Evolutionary conservation across 2,329 filamentous ascomycete species (phyloP).

Genomic region (Dissoconium aciculare): DNA sequence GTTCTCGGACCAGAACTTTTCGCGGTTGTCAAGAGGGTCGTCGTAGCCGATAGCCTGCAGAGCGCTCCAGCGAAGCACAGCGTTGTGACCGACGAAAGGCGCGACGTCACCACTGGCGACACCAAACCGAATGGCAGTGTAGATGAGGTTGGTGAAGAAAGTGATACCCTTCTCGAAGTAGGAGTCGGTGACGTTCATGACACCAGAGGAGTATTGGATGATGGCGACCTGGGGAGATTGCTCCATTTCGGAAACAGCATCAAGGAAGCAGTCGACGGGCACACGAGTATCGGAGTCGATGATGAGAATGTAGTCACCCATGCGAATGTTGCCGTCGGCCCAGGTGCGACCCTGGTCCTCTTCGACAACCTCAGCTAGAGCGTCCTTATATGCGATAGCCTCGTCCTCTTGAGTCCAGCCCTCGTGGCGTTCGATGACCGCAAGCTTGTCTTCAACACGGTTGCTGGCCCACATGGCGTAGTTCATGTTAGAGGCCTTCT

Average conservation of each 20-base stretch:
- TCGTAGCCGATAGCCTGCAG: conserved; percentile 58
- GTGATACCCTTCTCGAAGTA: conserved; percentile 38
- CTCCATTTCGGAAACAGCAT: conserved; percentile 71
- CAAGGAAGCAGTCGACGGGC: conserved; percentile 60
- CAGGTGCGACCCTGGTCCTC: conserved; percentile 52
- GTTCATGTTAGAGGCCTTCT: conserved; percentile 63
- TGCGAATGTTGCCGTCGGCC: conserved; percentile 73
- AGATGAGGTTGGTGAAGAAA: conserved; percentile 48
- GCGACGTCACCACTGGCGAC: conserved; percentile 63
- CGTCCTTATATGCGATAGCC: conserved; percentile 48
- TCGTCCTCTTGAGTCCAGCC: conserved; percentile 57
- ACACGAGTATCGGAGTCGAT: conserved; percentile 71
- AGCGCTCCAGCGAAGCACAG: conserved; percentile 59
- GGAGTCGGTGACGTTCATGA: conserved; percentile 63
- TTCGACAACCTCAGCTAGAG: conserved; percentile 49
- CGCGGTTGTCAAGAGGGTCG: conserved; percentile 51
- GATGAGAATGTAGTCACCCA: conserved; percentile 69
- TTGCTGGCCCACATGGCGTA: conserved; percentile 49
- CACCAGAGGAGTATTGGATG: conserved; percentile 61
- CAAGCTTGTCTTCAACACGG: conserved; percentile 54
- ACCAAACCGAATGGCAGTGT: conserved; percentile 62
- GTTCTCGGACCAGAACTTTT: conserved; percentile 70
- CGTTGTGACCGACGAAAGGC: conserved; percentile 70
- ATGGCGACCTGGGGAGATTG: conserved; percentile 64
- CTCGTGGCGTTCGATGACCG: conserved; percentile 39